Base-by-base conservation (phyloP, 345 rosid genomes). In the Moricandia arvensis region DNA sequence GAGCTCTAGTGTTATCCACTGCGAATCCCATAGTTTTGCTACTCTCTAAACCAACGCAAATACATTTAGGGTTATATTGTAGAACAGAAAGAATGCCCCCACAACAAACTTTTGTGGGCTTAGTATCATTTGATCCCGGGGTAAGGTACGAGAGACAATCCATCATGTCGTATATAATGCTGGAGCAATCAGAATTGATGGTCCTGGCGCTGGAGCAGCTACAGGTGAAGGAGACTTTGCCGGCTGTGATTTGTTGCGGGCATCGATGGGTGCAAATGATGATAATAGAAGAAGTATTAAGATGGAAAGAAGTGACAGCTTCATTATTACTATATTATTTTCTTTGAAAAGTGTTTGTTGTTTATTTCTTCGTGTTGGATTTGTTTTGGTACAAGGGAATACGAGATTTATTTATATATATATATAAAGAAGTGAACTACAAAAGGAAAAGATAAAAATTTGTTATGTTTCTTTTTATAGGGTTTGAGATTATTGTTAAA, bases 1-100 rank as follows among this genome's bases (percentile, higher is more conserved):
- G 13, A n/a, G 85, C 85, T 66, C 73, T 81, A 1, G 85, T 81
- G 35, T 57, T 57, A 47, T 89, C 80, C 59, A 89, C 86, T 21
- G 24, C 24, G 2, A 21, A 21, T 2, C 24, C 24, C 24, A 21
- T 21, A 21, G 24, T 21, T 21, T 21, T 21, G 24, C 24, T 21
- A 21, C 24, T 21, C 2, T 21, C 24, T 21, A 21, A 21, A 21
- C 24, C 90, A 1, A 38, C 61, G 38, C 89, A 87, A 54, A 86
- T 16, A 30, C 24, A 21, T 21, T 21, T 21, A 21, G 24, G 24
- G 2, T 21, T 21, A 21, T 21, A 21, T 21, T 21, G 11, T 2
- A 85, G 7, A 55, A 86, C 83, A 0, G 79, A 18, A 35, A 82
- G 24, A 7, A 86, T 78, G 10, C 85, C 87, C 2, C 7, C 30